Base-by-base conservation (phyloP, 2,329 filamentous ascomycete species). In the Triangularia verruculosa region DNA sequence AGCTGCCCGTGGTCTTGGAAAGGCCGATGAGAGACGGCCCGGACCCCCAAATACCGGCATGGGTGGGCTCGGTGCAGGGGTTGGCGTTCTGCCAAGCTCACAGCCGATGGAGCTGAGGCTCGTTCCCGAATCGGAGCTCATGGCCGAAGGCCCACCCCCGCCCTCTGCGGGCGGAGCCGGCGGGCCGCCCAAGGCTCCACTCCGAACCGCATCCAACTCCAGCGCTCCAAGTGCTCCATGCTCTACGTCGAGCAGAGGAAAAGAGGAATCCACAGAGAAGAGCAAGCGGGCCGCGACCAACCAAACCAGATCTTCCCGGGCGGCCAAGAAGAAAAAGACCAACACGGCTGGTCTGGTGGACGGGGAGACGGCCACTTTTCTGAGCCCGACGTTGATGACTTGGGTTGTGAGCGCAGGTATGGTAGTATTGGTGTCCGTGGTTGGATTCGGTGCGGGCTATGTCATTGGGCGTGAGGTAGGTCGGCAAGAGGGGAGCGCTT, bases 1-100 rank as follows among this genome's bases (percentile, higher is more conserved):
- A 2, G 95, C 94, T 0, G 95, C 94, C 1, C 86, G 95, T 52
- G 90, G 90, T 3, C 80, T 95, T 15, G 87, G 89, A 0, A 97
- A 95, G 73, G 78, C 80, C 15, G 80, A 80, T 57, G 79, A 82
- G 57, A 72, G 73, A 39, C 72, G 55, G 30, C 43, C 70, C 47
- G 73, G 80, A 61, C 71, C 74, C 12, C 69, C 73, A 9, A 76
- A 75, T 55, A 68, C 75, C 24, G 51, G 51, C 25, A 54, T 54
- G 51, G 78, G 78, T 24, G 51, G 51, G 7, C 20, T 54, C 51
- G 76, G 75, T 55, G 69, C 75, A 24, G 78, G 78, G 25, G 73
- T 82, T 52, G 78, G 78, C 24, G 73, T 82, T 51, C 75, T 80
- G 5, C 78, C 78, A 2, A 79, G 81, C 70, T 77, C 74, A 61